These are phyloP conservation scores for Pichia cactophila DNA, from an alignment of 1,139 yeast genomes.

Conservation along the genomic window DNA sequence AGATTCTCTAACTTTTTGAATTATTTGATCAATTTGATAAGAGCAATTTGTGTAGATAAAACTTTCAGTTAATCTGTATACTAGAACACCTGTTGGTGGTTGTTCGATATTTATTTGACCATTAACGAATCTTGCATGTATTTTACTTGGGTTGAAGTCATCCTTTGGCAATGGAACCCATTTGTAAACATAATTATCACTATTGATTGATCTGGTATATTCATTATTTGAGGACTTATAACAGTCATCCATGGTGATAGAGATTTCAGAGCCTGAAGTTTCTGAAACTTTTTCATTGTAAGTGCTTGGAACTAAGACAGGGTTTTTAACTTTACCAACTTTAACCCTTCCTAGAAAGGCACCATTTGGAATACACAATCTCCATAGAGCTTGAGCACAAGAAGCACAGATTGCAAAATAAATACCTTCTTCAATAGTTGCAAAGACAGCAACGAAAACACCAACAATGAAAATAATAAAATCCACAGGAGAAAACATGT, in stretches of 20 bases:
- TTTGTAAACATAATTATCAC: constrained; percentile 31
- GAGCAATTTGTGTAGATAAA: constrained; percentile 79
- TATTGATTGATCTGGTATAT: neutral
- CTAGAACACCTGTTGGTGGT: constrained; percentile 88
- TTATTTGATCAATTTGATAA: constrained; percentile 58
- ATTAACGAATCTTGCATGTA: constrained; percentile 38
- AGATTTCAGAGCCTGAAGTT: neutral
- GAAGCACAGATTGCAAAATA: constrained; percentile 87
- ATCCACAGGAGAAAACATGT: constrained; percentile 72
- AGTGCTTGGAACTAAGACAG: constrained; percentile 21
- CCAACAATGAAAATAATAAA: constrained; percentile 67
- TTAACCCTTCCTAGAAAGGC: constrained; percentile 71
- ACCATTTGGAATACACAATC: constrained; percentile 75
- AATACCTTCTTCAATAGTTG: constrained; percentile 79
- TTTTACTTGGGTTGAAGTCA: constrained; percentile 20
- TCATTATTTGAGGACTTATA: neutral
- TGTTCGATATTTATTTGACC: constrained; percentile 50
- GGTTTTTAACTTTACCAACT: constrained; percentile 59
- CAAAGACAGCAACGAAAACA: constrained; percentile 72
- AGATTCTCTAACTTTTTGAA: constrained; percentile 54
- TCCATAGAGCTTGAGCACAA: constrained; percentile 60
- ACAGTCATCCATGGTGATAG: neutral
- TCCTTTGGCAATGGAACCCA: constrained; percentile 73
- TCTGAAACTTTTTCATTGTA: neutral
- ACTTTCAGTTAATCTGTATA: constrained; percentile 74